Conservation (phyloP, 176 grass and related monocot genomes). For the Eragrostis nindensis region DNA sequence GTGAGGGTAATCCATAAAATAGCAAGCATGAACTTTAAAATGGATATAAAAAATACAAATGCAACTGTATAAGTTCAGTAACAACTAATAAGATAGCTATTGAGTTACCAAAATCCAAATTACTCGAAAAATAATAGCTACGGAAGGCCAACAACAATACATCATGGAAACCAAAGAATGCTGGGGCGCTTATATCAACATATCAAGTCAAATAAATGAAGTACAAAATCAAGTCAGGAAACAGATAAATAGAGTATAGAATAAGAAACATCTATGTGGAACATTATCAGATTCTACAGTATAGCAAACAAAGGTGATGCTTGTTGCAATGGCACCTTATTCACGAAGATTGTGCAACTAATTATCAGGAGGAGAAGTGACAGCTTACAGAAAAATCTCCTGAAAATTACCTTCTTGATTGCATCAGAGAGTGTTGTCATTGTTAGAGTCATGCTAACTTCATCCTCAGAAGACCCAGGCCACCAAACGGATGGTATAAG, state of each 20-base stretch:
- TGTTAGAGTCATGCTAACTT: constrained; percentile 71
- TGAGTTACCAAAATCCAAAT: not conserved
- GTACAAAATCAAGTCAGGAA: not conserved
- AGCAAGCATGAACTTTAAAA: constrained; percentile 16
- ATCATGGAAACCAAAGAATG: not conserved
- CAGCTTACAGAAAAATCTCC: not conserved
- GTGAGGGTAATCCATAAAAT: constrained; percentile 4
- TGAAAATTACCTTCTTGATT: constrained; percentile 59
- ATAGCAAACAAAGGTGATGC: not conserved
- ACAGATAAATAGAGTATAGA: not conserved
- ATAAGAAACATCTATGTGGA: not conserved
- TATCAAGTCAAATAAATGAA: not conserved
- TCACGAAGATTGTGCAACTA: not conserved
- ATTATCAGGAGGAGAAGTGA: constrained; percentile 24
- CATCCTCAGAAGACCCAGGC: constrained; percentile 77
- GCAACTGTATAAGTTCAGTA: not conserved
- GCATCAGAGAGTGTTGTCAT: constrained; percentile 72
- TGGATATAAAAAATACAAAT: not conserved
- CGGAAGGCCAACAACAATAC: not conserved
- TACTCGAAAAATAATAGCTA: not conserved
- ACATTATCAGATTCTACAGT: not conserved
- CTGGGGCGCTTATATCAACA: not conserved
- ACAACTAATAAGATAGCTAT: not conserved
- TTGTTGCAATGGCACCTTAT: constrained; percentile 1
- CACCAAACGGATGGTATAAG: constrained; percentile 92